Percentiles rank a stretch among this genome's conserved stretches.
phyloP scores from a whole-genome alignment of 805 yeast species.

The Saccharomyces eubayanus region DNA sequence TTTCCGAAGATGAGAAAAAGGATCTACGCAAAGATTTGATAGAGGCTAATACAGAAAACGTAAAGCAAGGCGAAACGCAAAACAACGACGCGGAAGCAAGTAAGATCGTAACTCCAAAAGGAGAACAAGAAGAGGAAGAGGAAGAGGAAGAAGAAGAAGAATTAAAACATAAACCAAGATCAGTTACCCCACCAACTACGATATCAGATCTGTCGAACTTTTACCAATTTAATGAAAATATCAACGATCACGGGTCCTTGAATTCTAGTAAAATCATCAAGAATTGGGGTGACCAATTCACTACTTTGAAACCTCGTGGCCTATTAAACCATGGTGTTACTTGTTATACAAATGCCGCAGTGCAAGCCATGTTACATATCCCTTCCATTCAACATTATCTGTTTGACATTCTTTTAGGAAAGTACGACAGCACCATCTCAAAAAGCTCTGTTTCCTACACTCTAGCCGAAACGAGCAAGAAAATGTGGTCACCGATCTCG shows the following conservation, averaged over 20 bases:
- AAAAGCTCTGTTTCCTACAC: conserved; percentile 55
- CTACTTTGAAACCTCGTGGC: conserved; percentile 49
- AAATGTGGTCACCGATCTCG: conserved; percentile 59
- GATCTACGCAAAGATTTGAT: conserved; percentile 6
- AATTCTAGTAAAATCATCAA: conserved; percentile 51
- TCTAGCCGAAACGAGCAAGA: conserved; percentile 58
- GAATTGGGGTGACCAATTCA: conserved; percentile 55
- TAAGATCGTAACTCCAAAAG: no score
- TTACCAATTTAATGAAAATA: conserved; percentile 49
- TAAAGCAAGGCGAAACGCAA: conserved; percentile 3
- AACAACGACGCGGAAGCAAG: conserved; percentile 11
- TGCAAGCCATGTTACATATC: conserved; percentile 81
- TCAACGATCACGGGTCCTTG: conserved; percentile 57
- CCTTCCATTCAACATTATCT: conserved; percentile 87
- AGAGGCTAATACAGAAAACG: conserved; percentile 3
- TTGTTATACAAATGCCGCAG: conserved; percentile 92
- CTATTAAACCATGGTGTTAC: conserved; percentile 88
- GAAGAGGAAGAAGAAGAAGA: conserved; percentile 28
- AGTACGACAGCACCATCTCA: conserved; percentile 39
- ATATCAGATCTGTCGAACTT: conserved; percentile 50
- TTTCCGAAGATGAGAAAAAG: conserved; percentile 26
- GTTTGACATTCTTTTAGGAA: conserved; percentile 50
- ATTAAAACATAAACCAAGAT: conserved; percentile 22
- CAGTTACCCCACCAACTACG: conserved; percentile 4
- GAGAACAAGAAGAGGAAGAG: conserved; percentile 26